Evolutionary conservation across 73 alveolate species (phyloP), one percentile per base, ranked within the genome.

Genomic region (Halteria grandinella): DNA sequence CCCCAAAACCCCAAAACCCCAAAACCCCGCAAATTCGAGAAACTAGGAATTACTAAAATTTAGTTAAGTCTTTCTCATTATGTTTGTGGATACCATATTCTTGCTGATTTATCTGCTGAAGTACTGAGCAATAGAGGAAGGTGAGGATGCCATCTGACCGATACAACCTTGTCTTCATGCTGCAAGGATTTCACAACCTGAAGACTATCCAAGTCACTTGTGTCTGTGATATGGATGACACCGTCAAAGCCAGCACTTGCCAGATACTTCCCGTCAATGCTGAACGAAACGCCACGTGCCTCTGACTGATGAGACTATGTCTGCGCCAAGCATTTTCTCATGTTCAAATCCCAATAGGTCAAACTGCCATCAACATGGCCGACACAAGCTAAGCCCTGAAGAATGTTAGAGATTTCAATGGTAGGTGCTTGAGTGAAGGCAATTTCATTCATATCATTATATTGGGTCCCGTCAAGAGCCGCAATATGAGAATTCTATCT

Each of bases 71-170:
- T n/a, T n/a, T n/a, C n/a, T n/a, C n/a, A n/a, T n/a, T n/a, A n/a
- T n/a, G n/a, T n/a, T n/a, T n/a, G n/a, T 36, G 95, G 93, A 4
- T 70, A 44, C 95, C 96, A 93, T 4, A 93, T 57, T 53, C 98
- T 78, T 11, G 98, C 96, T 33, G 93, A 69, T 58, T 75, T 88
- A 75, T 92, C 98, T 21, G 96, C 98, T 32, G 91, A 69, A 15
- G 98, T 92, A 18, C 93, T 73, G 21, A 88, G 62, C 12, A 92
- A 79, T 51, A 92, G 45, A 0, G 98, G 98, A 59, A 84, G 53
- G 55, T 83, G 87, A 27, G 95, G 94, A 80, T 92, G 95, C 98
- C 98, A 92, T 70, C 77, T 79, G 36, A 73, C 94, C 10, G 86
- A 55, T 0, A 92, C 92, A 17, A 92, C 98, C 71, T 92, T 92